Percentiles rank a stretch among this genome's conserved stretches.
Evolutionary conservation across 2,329 filamentous ascomycete species (phyloP).

Genomic region (Fusarium staphyleae): DNA sequence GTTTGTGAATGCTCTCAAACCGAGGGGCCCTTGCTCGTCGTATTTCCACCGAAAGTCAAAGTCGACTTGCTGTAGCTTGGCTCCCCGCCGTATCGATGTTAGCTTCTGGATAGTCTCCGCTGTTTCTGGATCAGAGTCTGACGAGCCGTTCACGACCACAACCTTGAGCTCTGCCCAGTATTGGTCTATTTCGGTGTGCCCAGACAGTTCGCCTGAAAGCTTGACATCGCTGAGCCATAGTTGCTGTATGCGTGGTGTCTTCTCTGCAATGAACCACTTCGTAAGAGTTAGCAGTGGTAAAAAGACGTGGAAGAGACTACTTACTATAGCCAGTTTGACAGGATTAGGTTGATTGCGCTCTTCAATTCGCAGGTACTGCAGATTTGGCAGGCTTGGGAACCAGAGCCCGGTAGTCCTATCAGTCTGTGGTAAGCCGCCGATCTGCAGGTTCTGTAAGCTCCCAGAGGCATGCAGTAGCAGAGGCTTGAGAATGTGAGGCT

Average conservation of each 20-base stretch:
- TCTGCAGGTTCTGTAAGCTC: constrained; percentile 35
- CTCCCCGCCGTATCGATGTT: constrained; percentile 41
- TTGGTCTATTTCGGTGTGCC: constrained; percentile 22
- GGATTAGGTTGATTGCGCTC: constrained; percentile 29
- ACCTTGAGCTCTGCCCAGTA: constrained; percentile 45
- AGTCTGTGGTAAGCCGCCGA: constrained; percentile 35
- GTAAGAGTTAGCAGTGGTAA: constrained; percentile 10
- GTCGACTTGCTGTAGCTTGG: constrained; percentile 42
- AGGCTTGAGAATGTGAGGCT: constrained; percentile 23
- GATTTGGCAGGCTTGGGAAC: constrained; percentile 38
- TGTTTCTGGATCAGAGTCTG: constrained; percentile 34
- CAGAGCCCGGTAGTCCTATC: constrained; percentile 4
- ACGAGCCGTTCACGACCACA: constrained; percentile 38
- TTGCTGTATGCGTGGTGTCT: constrained; percentile 45
- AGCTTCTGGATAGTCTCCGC: constrained; percentile 34
- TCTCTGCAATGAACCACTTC: constrained; percentile 39
- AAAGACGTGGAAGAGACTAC: background rate
- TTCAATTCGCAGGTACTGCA: constrained; percentile 44
- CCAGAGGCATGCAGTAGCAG: constrained; percentile 35
- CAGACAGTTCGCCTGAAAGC: constrained; percentile 17
- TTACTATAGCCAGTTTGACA: constrained; percentile 33
- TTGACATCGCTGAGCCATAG: constrained; percentile 43
- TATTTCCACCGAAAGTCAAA: constrained; percentile 42
- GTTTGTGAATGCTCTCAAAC: constrained; percentile 22
- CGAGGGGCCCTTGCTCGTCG: constrained; percentile 34